These are phyloP conservation scores for Lantana camara DNA, from an alignment of 257 asterid genomes.

Conservation along the genomic window DNA sequence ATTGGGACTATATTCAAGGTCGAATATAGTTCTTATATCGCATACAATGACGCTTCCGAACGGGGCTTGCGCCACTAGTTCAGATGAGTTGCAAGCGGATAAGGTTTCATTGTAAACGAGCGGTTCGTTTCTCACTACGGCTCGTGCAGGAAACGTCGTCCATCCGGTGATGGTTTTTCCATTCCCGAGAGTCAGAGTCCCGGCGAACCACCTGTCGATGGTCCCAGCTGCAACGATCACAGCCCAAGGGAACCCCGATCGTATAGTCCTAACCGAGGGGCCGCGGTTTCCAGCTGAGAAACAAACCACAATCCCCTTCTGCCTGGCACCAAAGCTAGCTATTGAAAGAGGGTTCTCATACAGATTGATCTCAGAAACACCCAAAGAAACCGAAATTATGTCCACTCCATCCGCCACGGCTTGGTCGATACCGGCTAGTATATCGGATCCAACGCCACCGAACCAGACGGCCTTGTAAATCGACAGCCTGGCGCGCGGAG, in stretches of 20 bases:
- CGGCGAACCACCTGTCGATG: conserved; percentile 38
- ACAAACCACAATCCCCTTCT: conserved; percentile 39
- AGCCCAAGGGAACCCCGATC: conserved; percentile 41
- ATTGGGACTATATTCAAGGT: neutral
- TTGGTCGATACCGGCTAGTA: conserved; percentile 39
- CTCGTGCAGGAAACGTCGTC: conserved; percentile 36
- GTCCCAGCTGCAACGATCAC: conserved; percentile 39
- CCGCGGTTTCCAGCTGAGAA: conserved; percentile 43
- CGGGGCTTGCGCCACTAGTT: neutral
- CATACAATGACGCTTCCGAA: conserved; percentile 18
- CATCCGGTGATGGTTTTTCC: conserved; percentile 39
- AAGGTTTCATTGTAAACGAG: conserved; percentile 24
- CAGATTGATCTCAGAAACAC: neutral
- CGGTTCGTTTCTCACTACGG: neutral
- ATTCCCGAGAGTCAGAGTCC: conserved; percentile 38
- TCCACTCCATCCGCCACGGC: conserved; percentile 46
- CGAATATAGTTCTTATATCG: conserved; percentile 7
- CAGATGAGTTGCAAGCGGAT: conserved; percentile 30
- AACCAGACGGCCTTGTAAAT: conserved; percentile 18
- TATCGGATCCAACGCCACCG: conserved; percentile 20
- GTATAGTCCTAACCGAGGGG: neutral
- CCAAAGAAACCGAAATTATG: conserved; percentile 26
- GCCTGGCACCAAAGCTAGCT: conserved; percentile 48
- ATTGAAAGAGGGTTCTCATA: conserved; percentile 37
- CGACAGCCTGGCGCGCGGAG: conserved; percentile 27